phyloP scores from a whole-genome alignment of 257 asterid genomes.

The Anisodus tanguticus region DNA sequence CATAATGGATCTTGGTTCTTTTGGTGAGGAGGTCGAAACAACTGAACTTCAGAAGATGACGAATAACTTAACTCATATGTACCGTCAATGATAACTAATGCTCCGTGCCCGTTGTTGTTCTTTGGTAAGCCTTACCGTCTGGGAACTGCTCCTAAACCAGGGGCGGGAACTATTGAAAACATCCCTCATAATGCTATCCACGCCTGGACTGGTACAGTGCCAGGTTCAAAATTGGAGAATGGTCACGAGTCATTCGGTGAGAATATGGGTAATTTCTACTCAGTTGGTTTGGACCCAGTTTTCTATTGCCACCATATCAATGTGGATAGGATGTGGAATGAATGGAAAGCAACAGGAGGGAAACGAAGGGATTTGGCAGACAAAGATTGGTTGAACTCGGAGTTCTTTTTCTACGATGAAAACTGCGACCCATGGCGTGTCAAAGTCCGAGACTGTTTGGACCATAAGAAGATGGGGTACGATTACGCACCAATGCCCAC shows the following conservation, averaged over 20 bases:
- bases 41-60: not conserved
- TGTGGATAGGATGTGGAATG: slow-evolving; percentile 26
- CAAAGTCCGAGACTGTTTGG: slow-evolving; percentile 42
- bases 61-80: slow-evolving; percentile 32
- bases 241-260: not conserved
- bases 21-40: not conserved
- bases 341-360: slow-evolving; percentile 17
- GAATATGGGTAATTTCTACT: slow-evolving; percentile 32
- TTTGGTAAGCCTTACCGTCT: slow-evolving; percentile 28
- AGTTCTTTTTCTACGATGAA: slow-evolving; percentile 64
- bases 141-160: slow-evolving; percentile 27
- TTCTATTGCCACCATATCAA: slow-evolving; percentile 34
- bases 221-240: not conserved
- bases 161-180: slow-evolving; percentile 33
- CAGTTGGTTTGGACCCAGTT: slow-evolving; percentile 30
- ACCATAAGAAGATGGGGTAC: slow-evolving; percentile 47
- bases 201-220: not conserved
- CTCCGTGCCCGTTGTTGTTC: not conserved
- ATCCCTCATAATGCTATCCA: slow-evolving; percentile 38
- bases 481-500: slow-evolving; percentile 29
- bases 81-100: slow-evolving; percentile 36
- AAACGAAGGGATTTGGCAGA: slow-evolving; percentile 40
- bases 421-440: slow-evolving; percentile 48
- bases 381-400: slow-evolving; percentile 46
- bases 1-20: slow-evolving; percentile 17